These are phyloP conservation scores for Simplicillium aogashimaense DNA, from an alignment of 2,329 filamentous ascomycete species.

Conservation along the genomic window DNA sequence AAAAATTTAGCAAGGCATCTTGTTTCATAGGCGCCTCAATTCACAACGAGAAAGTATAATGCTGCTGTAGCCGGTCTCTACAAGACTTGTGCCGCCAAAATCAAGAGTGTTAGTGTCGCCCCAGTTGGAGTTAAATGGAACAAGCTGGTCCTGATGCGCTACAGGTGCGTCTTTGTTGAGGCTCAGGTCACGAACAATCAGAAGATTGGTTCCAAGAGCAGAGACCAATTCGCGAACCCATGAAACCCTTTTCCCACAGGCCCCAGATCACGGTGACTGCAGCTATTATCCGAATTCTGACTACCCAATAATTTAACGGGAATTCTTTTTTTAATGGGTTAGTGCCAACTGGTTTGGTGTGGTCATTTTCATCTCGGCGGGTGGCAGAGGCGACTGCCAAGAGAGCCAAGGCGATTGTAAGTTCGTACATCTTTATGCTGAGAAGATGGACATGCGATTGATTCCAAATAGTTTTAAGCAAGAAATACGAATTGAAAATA, in stretches of 20 bases:
- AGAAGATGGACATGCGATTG: no score
- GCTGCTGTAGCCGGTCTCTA: constrained; percentile 18
- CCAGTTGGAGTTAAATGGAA: constrained; percentile 23
- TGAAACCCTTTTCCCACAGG: constrained; percentile 24
- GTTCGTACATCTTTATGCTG: no score
- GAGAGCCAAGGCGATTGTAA: constrained; percentile 1
- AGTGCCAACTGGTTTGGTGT: constrained; percentile 23
- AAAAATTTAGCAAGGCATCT: no score
- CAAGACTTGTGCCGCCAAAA: constrained; percentile 24
- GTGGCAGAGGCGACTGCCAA: constrained; percentile 2
- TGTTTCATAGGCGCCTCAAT: no score
- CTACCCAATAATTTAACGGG: constrained; percentile 21
- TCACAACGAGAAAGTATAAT: no score
- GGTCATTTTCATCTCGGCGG: constrained; percentile 15
- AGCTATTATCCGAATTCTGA: constrained; percentile 25
- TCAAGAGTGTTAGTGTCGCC: constrained; percentile 25
- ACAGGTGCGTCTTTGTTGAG: constrained; percentile 18
- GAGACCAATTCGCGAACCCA: constrained; percentile 27
- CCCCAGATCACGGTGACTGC: constrained; percentile 24
- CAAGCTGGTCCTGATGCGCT: constrained; percentile 22
- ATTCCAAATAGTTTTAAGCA: no score
- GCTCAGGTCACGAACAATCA: constrained; percentile 24
- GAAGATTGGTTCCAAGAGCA: constrained; percentile 20
- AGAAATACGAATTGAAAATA: no score
- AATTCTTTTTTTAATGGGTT: constrained; percentile 20